Percentiles rank a stretch among this genome's conserved stretches.
Evolutionary conservation across 1,284 basidiomycete species (phyloP).

Genomic region (Fomitopsis palustris): DNA sequence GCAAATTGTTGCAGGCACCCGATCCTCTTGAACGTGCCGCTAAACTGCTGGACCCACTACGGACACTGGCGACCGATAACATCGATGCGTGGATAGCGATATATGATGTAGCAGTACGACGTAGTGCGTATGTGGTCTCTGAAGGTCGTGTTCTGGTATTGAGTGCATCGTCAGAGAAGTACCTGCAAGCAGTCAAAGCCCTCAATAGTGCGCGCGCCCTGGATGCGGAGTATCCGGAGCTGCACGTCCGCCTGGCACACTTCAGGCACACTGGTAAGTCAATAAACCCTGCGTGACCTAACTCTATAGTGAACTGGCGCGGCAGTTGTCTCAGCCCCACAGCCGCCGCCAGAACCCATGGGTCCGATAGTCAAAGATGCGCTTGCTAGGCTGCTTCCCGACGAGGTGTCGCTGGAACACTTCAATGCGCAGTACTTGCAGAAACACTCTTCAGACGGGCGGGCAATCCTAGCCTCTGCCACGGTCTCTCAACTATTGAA

Average conservation of each 20-base stretch:
- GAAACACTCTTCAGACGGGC: slow-evolving; percentile 44
- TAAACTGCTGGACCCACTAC: slow-evolving; percentile 71
- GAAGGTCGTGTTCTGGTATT: background rate
- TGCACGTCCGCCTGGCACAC: slow-evolving; percentile 72
- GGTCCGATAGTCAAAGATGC: slow-evolving; percentile 42
- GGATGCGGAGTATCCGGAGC: slow-evolving; percentile 56
- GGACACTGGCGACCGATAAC: slow-evolving; percentile 45
- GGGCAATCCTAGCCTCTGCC: slow-evolving; percentile 60
- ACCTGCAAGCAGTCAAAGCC: slow-evolving; percentile 74
- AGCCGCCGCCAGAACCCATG: slow-evolving; percentile 40
- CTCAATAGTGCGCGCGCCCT: slow-evolving; percentile 59
- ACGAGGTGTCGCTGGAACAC: slow-evolving; percentile 53
- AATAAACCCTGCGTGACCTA: background rate
- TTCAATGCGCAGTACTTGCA: slow-evolving; percentile 80
- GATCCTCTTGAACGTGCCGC: slow-evolving; percentile 79
- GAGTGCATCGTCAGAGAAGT: slow-evolving; percentile 55
- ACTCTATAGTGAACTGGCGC: background rate
- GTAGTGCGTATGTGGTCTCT: slow-evolving; percentile 49
- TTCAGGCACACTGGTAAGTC: slow-evolving; percentile 54
- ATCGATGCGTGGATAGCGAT: slow-evolving; percentile 72
- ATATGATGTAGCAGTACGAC: slow-evolving; percentile 81
- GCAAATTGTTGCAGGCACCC: slow-evolving; percentile 59
- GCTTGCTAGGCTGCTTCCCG: slow-evolving; percentile 52
- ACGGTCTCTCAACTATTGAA: slow-evolving; percentile 46
- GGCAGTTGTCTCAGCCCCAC: slow-evolving; percentile 39